Evolutionary conservation across 2,329 filamentous ascomycete genomes (phyloP).

Genomic region (Nemania sp.): DNA sequence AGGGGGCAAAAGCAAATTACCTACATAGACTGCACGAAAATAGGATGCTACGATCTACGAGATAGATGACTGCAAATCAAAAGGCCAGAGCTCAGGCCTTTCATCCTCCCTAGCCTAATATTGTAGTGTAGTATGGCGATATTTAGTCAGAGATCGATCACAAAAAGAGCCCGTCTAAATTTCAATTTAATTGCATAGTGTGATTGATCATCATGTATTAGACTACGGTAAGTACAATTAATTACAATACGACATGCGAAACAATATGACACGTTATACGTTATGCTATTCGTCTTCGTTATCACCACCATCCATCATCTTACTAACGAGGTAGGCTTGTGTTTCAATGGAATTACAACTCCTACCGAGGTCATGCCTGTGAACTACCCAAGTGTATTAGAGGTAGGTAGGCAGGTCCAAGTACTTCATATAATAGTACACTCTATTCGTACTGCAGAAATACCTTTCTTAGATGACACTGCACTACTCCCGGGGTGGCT

Average conservation of each 20-base stretch:
- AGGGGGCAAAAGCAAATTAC: conserved; percentile 36
- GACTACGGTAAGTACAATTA: conserved; percentile 9
- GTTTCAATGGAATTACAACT: conserved; percentile 12
- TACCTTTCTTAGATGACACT: conserved; percentile 24
- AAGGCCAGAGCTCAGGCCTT: not conserved
- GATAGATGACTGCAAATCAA: not conserved
- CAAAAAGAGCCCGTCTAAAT: conserved; percentile 20
- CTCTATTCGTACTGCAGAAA: too few species aligned
- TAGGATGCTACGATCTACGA: too few species aligned
- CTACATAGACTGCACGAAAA: not conserved
- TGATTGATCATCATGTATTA: conserved; percentile 33
- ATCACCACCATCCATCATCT: conserved; percentile 25
- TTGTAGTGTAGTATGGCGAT: not conserved
- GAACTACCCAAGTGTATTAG: too few species aligned
- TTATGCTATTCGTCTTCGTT: conserved; percentile 23
- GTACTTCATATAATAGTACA: too few species aligned
- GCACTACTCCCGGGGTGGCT: conserved; percentile 37
- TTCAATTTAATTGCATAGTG: conserved; percentile 27
- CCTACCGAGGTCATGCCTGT: too few species aligned
- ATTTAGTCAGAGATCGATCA: conserved; percentile 12
- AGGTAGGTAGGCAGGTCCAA: too few species aligned
- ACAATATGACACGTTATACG: conserved; percentile 12
- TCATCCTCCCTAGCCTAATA: not conserved
- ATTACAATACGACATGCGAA: conserved; percentile 24
- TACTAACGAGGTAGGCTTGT: conserved; percentile 14